These are phyloP conservation scores for Ruellia speciosa DNA, from an alignment of 305 asterid genomes.

Conservation along the genomic window DNA sequence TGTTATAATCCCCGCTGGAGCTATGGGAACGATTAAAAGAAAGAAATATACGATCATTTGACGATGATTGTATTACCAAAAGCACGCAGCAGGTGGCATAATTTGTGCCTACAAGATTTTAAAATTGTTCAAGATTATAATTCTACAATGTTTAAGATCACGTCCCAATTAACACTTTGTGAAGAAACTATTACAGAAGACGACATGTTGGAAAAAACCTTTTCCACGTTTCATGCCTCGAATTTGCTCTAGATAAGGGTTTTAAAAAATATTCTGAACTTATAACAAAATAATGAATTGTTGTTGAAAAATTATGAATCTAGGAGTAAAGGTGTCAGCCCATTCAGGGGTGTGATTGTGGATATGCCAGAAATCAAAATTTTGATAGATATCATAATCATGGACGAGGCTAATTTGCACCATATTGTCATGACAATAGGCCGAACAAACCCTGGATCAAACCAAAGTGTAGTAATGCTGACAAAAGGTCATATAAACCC, in stretches of 20 bases:
- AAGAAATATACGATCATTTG: neutral
- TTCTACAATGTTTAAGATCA: neutral
- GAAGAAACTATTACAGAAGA: neutral
- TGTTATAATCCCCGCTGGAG: neutral
- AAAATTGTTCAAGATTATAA: constrained; percentile 14
- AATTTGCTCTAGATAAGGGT: neutral
- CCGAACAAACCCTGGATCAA: too few relatives aligned
- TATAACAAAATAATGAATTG: neutral
- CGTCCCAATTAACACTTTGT: neutral
- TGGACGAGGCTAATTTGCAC: too few relatives aligned
- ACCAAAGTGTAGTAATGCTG: too few relatives aligned
- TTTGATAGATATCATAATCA: too few relatives aligned
- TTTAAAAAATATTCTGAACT: neutral
- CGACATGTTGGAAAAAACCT: neutral
- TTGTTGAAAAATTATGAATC: too few relatives aligned
- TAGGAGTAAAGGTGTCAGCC: too few relatives aligned
- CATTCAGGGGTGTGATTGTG: too few relatives aligned
- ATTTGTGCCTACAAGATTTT: constrained; percentile 9
- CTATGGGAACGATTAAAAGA: constrained; percentile 1
- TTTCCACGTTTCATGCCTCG: neutral
- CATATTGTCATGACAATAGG: too few relatives aligned
- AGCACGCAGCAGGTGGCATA: constrained; percentile 1
- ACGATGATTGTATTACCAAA: neutral
- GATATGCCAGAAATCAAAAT: too few relatives aligned
- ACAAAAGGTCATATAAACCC: too few relatives aligned